Percentiles rank a stretch among this genome's conserved stretches.
These are phyloP conservation scores for Fusarium tanahbumbuense DNA, from an alignment of 2,329 filamentous ascomycete genomes.

Conservation along the genomic window DNA sequence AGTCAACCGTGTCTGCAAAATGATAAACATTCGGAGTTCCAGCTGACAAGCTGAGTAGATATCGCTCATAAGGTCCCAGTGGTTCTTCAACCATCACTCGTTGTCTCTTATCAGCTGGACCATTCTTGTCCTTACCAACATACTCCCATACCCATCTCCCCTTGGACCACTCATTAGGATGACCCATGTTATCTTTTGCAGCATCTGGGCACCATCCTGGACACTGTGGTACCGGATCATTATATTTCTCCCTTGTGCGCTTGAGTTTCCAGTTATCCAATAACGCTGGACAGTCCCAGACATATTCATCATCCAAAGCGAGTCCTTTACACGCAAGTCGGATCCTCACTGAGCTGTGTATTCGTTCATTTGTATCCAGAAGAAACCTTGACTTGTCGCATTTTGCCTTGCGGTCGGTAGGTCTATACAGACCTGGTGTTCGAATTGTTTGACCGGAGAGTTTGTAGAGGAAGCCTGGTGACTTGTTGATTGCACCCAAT, in stretches of 20 bases:
- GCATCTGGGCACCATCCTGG: constrained; percentile 49
- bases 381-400: constrained; percentile 55
- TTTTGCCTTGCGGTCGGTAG: constrained; percentile 56
- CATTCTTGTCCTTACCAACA: constrained; percentile 55
- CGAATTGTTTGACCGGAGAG: constrained; percentile 57
- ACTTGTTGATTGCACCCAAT: constrained; percentile 58
- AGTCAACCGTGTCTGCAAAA: constrained; percentile 51
- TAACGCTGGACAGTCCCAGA: constrained; percentile 62
- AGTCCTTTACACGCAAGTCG: constrained; percentile 63
- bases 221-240: constrained; percentile 52
- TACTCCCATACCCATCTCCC: constrained; percentile 68
- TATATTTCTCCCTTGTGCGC: constrained; percentile 48
- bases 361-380: constrained; percentile 64
- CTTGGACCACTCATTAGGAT: constrained; percentile 44
- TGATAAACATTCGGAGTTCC: constrained; percentile 58
- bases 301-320: constrained; percentile 59
- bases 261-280: constrained; percentile 58
- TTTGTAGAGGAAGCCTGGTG: constrained; percentile 56
- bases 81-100: constrained; percentile 64
- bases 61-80: constrained; percentile 64
- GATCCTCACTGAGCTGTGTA: constrained; percentile 66
- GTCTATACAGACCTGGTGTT: constrained; percentile 62
- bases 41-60: constrained; percentile 58
- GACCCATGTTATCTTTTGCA: constrained; percentile 39
- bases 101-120: constrained; percentile 54